Percentiles rank a stretch among this genome's conserved stretches.
These are phyloP conservation scores for Aspergillus sp. DNA, from an alignment of 2,329 filamentous ascomycete genomes.

Conservation along the genomic window DNA sequence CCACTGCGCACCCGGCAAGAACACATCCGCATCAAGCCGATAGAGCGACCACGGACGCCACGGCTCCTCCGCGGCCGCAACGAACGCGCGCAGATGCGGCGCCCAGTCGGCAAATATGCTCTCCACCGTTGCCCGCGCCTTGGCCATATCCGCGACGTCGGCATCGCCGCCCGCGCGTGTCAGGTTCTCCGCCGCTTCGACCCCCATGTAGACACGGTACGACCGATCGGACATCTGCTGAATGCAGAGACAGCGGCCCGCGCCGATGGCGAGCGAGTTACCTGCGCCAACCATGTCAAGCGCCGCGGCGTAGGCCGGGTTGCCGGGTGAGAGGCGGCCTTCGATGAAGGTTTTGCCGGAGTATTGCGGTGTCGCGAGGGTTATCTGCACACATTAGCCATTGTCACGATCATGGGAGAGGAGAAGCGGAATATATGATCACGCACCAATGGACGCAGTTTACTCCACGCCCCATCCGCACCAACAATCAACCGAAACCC, in stretches of 20 bases:
- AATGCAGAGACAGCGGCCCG: conserved; percentile 12
- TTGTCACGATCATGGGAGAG: no score
- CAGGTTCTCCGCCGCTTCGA: conserved; percentile 10
- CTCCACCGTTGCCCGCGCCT: not conserved
- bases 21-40: conserved; percentile 14
- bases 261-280: not conserved
- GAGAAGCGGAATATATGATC: no score
- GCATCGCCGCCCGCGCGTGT: not conserved
- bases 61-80: conserved; percentile 15
- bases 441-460: conserved; percentile 28
- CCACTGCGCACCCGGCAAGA: conserved; percentile 13
- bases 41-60: conserved; percentile 25
- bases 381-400: conserved; percentile 22
- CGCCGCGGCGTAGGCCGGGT: conserved; percentile 26
- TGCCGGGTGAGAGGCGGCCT: conserved; percentile 19
- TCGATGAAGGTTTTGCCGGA: conserved; percentile 33
- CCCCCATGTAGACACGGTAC: conserved; percentile 20
- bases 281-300: conserved; percentile 13
- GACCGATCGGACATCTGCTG: conserved; percentile 17
- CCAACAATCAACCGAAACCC: conserved; percentile 48
- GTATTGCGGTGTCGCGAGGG: conserved; percentile 31
- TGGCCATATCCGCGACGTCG: not conserved
- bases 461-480: conserved; percentile 49
- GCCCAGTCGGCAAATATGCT: conserved; percentile 10
- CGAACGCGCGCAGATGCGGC: conserved; percentile 14